Percentiles rank a stretch among this genome's conserved stretches.
phyloP scores from a whole-genome alignment of 106 monocot species.

The Phalaenopsis equestris region DNA sequence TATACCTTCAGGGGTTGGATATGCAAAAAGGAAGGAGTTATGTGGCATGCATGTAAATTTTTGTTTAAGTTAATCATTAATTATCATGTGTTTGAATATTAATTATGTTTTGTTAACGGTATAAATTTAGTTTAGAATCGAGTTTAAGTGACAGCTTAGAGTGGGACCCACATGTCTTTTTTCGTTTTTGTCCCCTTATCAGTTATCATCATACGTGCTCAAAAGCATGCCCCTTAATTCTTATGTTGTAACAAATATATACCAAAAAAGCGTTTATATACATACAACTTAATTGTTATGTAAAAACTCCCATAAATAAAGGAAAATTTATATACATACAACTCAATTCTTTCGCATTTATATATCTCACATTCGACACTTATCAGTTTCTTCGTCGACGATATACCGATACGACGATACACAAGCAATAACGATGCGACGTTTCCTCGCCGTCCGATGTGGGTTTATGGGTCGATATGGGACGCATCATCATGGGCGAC shows the following conservation, averaged over 20 bases:
- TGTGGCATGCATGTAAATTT: background rate
- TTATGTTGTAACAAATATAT: too few species aligned
- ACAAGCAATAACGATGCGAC: conserved; percentile 34
- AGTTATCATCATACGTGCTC: too few species aligned
- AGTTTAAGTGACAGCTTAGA: background rate
- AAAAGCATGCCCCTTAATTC: too few species aligned
- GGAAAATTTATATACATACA: too few species aligned
- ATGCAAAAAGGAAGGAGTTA: too few species aligned
- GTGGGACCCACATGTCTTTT: background rate
- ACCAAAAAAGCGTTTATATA: too few species aligned
- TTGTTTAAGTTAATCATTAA: background rate
- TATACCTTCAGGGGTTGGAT: too few species aligned
- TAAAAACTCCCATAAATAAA: too few species aligned
- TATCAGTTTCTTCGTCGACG: conserved; percentile 68
- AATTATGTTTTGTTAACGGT: background rate
- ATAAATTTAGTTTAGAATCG: background rate
- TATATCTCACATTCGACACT: too few species aligned
- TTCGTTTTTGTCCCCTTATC: background rate
- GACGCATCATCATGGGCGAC: conserved; percentile 84
- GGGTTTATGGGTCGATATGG: conserved; percentile 87
- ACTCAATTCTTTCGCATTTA: too few species aligned
- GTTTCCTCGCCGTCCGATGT: conserved; percentile 70
- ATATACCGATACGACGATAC: conserved; percentile 59
- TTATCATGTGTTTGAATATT: background rate
- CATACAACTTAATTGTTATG: too few species aligned